phyloP scores from a whole-genome alignment of 2,329 filamentous ascomycete genomes.

The Ceratocystis ficicola region DNA sequence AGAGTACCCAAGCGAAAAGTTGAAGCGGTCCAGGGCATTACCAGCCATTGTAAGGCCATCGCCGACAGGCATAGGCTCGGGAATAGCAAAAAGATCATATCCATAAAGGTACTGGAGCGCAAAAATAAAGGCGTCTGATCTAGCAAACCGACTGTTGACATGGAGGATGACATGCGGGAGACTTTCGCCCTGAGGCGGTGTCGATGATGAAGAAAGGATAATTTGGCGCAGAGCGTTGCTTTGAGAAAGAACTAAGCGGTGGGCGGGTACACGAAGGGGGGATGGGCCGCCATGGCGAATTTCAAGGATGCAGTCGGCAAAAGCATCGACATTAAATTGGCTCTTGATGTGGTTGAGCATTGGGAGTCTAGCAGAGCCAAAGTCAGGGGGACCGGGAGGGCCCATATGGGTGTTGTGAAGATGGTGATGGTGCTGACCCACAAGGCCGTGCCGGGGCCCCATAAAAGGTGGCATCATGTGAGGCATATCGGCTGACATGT shows the following conservation, averaged over 20 bases:
- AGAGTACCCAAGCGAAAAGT: conserved; percentile 51
- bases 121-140: conserved; percentile 44
- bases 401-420: conserved; percentile 24
- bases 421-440: conserved; percentile 25
- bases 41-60: conserved; percentile 32
- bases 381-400: conserved; percentile 35
- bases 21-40: conserved; percentile 35
- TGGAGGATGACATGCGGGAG: conserved; percentile 35
- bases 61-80: conserved; percentile 26
- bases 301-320: conserved; percentile 35
- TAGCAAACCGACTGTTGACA: conserved; percentile 41
- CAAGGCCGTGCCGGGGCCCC: conserved; percentile 27
- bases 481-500: conserved; percentile 27
- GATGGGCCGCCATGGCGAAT: conserved; percentile 31
- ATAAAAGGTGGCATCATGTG: conserved; percentile 29
- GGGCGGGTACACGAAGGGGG: conserved; percentile 38
- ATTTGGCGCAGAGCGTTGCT: conserved; percentile 32
- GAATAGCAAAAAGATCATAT: conserved; percentile 36
- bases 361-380: conserved; percentile 36
- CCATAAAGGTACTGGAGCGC: conserved; percentile 48
- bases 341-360: conserved; percentile 29
- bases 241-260: conserved; percentile 44
- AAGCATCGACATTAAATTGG: conserved; percentile 31
- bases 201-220: conserved; percentile 28
- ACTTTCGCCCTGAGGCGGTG: conserved; percentile 24